These are phyloP conservation scores for Linderniella brevidens DNA, from an alignment of 257 asterid genomes.

Conservation along the genomic window DNA sequence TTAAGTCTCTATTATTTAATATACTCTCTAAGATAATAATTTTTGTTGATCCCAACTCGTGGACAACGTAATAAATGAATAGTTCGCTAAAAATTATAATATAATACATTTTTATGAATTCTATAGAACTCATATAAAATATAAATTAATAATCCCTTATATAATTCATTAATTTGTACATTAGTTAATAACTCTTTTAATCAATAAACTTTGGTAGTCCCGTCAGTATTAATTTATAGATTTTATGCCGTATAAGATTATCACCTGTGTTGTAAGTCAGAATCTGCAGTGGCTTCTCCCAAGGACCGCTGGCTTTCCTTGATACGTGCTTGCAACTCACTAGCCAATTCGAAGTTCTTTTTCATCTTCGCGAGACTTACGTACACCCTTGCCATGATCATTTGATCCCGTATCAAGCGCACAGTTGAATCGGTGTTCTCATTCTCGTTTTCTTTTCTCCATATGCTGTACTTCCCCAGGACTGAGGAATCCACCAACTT, in stretches of 20 bases:
- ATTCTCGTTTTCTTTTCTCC: constrained; percentile 83
- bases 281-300: constrained; percentile 72
- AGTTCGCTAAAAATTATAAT: too few species aligned
- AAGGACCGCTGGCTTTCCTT: constrained; percentile 93
- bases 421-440: constrained; percentile 82
- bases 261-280: constrained; percentile 63
- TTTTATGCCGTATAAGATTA: too few species aligned
- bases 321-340: constrained; percentile 56
- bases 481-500: constrained; percentile 94
- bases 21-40: too few species aligned
- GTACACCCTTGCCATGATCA: constrained; percentile 92
- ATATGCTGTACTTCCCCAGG: constrained; percentile 79
- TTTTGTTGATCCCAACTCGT: too few species aligned
- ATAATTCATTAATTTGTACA: too few species aligned
- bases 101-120: too few species aligned
- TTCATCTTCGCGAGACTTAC: constrained; percentile 67
- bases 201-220: too few species aligned
- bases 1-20: too few species aligned
- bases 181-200: neutral
- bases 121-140: too few species aligned
- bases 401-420: constrained; percentile 82
- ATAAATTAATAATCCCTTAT: too few species aligned
- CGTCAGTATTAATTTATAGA: too few species aligned
- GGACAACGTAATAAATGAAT: too few species aligned
- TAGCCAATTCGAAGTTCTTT: constrained; percentile 47